Percentiles rank a stretch among this genome's conserved stretches.
phyloP scores from a whole-genome alignment of 768 basidiomycete genomes.

The Collybia sordida region DNA sequence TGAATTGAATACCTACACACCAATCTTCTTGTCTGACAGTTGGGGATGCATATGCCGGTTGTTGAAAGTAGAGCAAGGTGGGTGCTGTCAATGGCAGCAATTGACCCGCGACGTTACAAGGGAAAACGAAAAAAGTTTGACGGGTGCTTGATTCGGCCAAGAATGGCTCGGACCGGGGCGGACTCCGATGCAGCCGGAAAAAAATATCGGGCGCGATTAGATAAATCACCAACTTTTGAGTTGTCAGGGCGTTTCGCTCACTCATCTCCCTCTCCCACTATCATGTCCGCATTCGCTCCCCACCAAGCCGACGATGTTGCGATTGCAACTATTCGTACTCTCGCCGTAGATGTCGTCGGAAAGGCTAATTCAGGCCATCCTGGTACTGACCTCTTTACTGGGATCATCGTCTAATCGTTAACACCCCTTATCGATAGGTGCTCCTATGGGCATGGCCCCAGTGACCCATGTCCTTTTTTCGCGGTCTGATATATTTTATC shows the following conservation, averaged over 20 bases:
- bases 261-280: constrained; percentile 16
- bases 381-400: constrained; percentile 40
- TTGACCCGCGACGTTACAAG: neutral
- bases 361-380: constrained; percentile 96
- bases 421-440: constrained; percentile 48
- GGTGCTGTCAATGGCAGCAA: no score
- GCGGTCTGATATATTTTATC: constrained; percentile 39
- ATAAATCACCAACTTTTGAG: constrained; percentile 1
- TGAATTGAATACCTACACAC: constrained; percentile 29
- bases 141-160: neutral
- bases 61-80: neutral
- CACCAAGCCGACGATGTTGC: constrained; percentile 52
- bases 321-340: constrained; percentile 73
- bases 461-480: constrained; percentile 80
- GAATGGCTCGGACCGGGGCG: neutral
- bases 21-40: constrained; percentile 62
- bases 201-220: constrained; percentile 2
- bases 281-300: constrained; percentile 42
- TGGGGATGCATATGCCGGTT: constrained; percentile 61
- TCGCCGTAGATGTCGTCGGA: constrained; percentile 74
- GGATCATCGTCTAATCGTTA: constrained; percentile 5
- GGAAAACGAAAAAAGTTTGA: neutral
- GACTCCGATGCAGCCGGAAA: neutral
- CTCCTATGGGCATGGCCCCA: constrained; percentile 93
- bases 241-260: no score